Evolutionary conservation across 2,329 filamentous ascomycete genomes (phyloP).

Genomic region (Calonectria pteridis): DNA sequence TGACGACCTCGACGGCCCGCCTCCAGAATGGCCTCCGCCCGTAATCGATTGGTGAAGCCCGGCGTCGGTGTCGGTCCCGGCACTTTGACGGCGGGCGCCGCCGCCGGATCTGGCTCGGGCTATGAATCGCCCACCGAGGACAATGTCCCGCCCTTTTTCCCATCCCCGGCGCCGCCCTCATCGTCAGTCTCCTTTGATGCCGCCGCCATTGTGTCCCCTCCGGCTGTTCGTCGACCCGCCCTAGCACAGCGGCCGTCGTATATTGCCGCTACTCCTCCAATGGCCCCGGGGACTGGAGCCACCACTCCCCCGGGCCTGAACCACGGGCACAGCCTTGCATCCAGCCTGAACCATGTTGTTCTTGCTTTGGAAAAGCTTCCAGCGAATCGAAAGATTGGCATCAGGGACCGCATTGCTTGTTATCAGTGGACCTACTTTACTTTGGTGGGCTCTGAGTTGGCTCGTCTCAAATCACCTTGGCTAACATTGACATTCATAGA

Average conservation of each 20-base stretch:
- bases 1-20: slow-evolving; percentile 57
- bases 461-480: background rate
- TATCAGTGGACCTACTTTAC: slow-evolving; percentile 84
- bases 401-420: slow-evolving; percentile 65
- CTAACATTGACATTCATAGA: slow-evolving; percentile 33
- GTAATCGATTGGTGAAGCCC: slow-evolving; percentile 45
- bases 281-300: slow-evolving; percentile 10
- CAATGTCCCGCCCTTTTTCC: slow-evolving; percentile 46
- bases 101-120: slow-evolving; percentile 33
- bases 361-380: slow-evolving; percentile 45
- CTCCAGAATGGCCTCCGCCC: slow-evolving; percentile 52
- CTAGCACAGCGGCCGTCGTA: slow-evolving; percentile 37
- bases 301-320: slow-evolving; percentile 25
- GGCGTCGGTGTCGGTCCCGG: slow-evolving; percentile 24
- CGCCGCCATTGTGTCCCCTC: background rate
- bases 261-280: slow-evolving; percentile 26
- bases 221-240: slow-evolving; percentile 25
- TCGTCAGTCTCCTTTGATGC: background rate
- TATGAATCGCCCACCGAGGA: slow-evolving; percentile 56
- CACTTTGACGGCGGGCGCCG: slow-evolving; percentile 4
- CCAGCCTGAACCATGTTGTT: slow-evolving; percentile 51
- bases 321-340: slow-evolving; percentile 30
- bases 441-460: slow-evolving; percentile 46
- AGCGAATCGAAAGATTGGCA: slow-evolving; percentile 51
- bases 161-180: slow-evolving; percentile 27